phyloP scores from a whole-genome alignment of 208 protist species.

The Histomonas meleagridis region DNA sequence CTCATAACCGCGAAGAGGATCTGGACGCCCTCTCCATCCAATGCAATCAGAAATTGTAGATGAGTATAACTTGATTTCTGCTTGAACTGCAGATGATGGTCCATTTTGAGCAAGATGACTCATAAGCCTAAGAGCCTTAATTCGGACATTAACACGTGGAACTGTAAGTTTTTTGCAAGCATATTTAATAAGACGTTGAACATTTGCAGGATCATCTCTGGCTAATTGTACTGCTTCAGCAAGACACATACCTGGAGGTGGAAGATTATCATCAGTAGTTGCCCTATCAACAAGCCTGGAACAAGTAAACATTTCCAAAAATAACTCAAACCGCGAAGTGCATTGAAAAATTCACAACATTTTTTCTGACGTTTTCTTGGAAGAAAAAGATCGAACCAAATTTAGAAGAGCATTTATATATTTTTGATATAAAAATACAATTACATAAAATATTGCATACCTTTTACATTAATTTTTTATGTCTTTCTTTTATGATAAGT shows the following conservation, averaged over 20 bases:
- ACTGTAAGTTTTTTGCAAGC: background rate
- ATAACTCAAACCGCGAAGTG: too few relatives aligned
- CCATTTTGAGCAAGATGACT: slow-evolving; percentile 9
- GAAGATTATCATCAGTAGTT: background rate
- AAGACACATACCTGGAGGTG: background rate
- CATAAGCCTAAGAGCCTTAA: background rate
- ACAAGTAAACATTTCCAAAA: slow-evolving; percentile 30
- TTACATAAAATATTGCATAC: too few relatives aligned
- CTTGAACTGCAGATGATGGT: background rate
- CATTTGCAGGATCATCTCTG: background rate
- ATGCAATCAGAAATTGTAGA: background rate
- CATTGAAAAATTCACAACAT: too few relatives aligned
- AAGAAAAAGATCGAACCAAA: too few relatives aligned
- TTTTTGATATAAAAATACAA: too few relatives aligned
- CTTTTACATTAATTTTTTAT: too few relatives aligned
- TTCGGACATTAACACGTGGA: background rate
- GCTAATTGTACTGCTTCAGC: background rate
- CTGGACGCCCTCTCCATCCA: background rate
- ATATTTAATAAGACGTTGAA: background rate
- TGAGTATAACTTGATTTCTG: background rate
- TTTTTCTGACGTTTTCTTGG: too few relatives aligned
- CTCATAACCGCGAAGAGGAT: background rate
- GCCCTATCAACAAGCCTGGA: background rate
- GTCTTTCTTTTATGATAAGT: too few relatives aligned
- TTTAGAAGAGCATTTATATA: too few relatives aligned